A percentile compares a stretch with the other conserved stretches of the same genome.
Conservation (phyloP, 345 rosid species). For the Rhodamnia rubescens region DNA sequence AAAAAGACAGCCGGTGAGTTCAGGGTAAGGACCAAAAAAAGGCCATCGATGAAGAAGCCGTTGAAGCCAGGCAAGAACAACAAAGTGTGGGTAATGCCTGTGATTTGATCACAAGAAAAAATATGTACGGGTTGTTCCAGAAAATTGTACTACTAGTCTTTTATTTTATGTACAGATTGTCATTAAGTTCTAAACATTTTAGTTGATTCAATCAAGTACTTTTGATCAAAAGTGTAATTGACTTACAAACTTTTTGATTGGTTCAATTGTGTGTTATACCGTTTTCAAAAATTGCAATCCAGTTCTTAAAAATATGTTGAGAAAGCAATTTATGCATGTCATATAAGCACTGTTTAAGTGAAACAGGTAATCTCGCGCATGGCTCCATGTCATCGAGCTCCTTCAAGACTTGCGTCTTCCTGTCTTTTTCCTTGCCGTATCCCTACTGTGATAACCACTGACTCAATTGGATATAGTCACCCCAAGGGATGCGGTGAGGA, state of each 20-base stretch:
- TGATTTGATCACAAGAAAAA: too few relatives aligned
- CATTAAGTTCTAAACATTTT: too few relatives aligned
- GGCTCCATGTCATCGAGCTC: background rate
- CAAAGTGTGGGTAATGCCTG: too few relatives aligned
- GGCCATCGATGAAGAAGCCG: background rate
- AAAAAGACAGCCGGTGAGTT: background rate
- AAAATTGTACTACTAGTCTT: too few relatives aligned
- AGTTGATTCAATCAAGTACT: too few relatives aligned
- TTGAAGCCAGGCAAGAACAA: too few relatives aligned
- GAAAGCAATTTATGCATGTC: background rate
- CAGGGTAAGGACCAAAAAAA: background rate
- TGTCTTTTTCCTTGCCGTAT: too few relatives aligned
- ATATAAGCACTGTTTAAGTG: background rate
- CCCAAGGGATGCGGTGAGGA: too few relatives aligned
- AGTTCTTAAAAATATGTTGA: background rate
- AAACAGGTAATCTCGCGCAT: background rate
- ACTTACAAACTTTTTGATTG: background rate
- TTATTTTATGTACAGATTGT: too few relatives aligned
- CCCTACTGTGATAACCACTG: too few relatives aligned
- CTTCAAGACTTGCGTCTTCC: background rate
- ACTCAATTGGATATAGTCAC: too few relatives aligned
- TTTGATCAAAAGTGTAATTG: fast-evolving
- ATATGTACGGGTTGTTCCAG: too few relatives aligned
- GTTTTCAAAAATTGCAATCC: background rate
- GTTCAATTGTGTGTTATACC: background rate